These are phyloP conservation scores for Sinapis alba DNA, from an alignment of 441 rosid genomes.

Conservation along the genomic window DNA sequence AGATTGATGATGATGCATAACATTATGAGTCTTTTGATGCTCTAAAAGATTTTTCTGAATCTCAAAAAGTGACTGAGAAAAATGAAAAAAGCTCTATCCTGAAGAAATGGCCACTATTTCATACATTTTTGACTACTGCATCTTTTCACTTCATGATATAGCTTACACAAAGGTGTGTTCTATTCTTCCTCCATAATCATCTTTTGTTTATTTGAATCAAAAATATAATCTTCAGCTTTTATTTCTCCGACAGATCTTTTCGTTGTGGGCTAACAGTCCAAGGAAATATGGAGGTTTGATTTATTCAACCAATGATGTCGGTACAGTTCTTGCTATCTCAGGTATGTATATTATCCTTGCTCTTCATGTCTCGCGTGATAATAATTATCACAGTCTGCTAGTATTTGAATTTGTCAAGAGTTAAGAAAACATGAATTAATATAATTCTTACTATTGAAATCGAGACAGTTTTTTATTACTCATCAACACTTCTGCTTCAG, in stretches of 20 bases:
- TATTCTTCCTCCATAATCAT: neutral
- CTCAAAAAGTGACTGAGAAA: slow-evolving; percentile 29
- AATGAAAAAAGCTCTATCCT: slow-evolving; percentile 44
- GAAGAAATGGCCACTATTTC: slow-evolving; percentile 91
- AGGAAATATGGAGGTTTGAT: slow-evolving; percentile 71
- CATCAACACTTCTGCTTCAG: slow-evolving; percentile 37
- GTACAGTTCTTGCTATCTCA: slow-evolving; percentile 76
- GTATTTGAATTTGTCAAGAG: neutral
- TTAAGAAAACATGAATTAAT: neutral
- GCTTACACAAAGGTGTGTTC: slow-evolving; percentile 80
- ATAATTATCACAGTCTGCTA: neutral
- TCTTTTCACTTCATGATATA: slow-evolving; percentile 89
- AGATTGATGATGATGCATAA: slow-evolving; percentile 30
- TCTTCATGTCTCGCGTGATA: neutral
- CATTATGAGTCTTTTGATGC: slow-evolving; percentile 42
- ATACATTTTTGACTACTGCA: slow-evolving; percentile 72
- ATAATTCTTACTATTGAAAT: neutral
- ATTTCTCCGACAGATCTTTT: slow-evolving; percentile 61
- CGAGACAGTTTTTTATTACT: slow-evolving; percentile 1
- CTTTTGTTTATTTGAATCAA: neutral
- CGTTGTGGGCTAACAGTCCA: slow-evolving; percentile 96
- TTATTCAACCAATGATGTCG: slow-evolving; percentile 74
- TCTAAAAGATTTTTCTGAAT: slow-evolving; percentile 44
- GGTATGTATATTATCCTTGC: slow-evolving; percentile 44
- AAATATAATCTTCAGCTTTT: neutral